phyloP scores from a whole-genome alignment of 441 rosid genomes.

The Euphorbia corollata region DNA sequence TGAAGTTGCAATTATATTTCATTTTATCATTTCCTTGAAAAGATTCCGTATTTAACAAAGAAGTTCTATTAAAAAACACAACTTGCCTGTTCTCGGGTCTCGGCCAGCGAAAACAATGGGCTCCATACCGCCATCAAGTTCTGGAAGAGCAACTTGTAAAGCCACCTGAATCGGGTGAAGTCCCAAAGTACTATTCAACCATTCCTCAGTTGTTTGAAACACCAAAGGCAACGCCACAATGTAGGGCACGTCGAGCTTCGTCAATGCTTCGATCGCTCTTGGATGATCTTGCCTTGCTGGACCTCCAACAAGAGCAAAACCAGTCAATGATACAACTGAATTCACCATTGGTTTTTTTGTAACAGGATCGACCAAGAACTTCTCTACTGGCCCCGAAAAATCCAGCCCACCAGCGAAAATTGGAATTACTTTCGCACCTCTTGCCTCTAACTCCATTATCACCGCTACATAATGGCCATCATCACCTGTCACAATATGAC shows the following conservation, averaged over 20 bases:
- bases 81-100: constrained; percentile 90
- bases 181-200: constrained; percentile 92
- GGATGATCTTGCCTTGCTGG: constrained; percentile 99
- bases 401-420: constrained; percentile 93
- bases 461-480: constrained; percentile 96
- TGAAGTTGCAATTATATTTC: constrained; percentile 31
- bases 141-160: constrained; percentile 94
- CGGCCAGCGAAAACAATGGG: constrained; percentile 97
- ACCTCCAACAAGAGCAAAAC: constrained; percentile 97
- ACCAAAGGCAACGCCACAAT: constrained; percentile 89
- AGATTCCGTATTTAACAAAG: neutral
- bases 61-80: constrained; percentile 4
- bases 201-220: constrained; percentile 96
- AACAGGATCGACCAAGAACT: constrained; percentile 55
- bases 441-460: constrained; percentile 96
- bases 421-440: constrained; percentile 93
- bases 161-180: constrained; percentile 99
- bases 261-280: constrained; percentile 84
- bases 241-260: constrained; percentile 90
- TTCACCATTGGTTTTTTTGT: constrained; percentile 64
- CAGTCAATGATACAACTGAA: constrained; percentile 77
- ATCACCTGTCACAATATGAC: constrained; percentile 97
- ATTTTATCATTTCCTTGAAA: constrained; percentile 3
- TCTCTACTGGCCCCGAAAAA: constrained; percentile 92
- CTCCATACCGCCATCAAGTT: constrained; percentile 98